Evolutionary conservation across 345 rosid genomes (phyloP).

Genomic region (Boechera retrofracta): DNA sequence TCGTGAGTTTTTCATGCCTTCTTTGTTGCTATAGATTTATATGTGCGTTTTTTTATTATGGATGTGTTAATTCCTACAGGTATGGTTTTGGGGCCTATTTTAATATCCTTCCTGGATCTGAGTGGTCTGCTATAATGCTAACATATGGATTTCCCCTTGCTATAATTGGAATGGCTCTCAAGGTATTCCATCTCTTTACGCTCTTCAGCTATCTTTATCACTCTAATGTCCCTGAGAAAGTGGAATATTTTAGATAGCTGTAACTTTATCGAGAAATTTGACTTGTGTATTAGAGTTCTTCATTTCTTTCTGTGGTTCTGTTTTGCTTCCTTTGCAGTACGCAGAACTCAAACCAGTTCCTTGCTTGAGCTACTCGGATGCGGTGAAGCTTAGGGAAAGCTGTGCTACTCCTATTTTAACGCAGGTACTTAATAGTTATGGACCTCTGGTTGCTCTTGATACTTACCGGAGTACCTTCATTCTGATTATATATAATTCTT

Average conservation of each 20-base stretch:
- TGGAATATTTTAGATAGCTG: background rate
- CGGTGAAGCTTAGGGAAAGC: constrained; percentile 69
- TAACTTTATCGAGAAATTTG: background rate
- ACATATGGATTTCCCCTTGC: constrained; percentile 99
- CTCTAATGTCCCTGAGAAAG: background rate
- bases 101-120: constrained; percentile 92
- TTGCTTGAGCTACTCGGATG: constrained; percentile 84
- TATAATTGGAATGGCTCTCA: constrained; percentile 96
- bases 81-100: constrained; percentile 97
- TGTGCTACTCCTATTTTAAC: constrained; percentile 86
- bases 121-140: constrained; percentile 95
- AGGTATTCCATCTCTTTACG: constrained; percentile 56
- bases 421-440: constrained; percentile 58
- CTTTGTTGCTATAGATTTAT: constrained; percentile 6
- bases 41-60: constrained; percentile 1
- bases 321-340: constrained; percentile 59
- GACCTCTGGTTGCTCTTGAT: background rate
- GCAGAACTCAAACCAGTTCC: constrained; percentile 98
- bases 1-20: constrained; percentile 61
- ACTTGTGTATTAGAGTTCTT: constrained; percentile 3
- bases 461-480: background rate
- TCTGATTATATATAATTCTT: background rate
- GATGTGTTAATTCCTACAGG: constrained; percentile 49
- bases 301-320: background rate
- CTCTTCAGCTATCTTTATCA: background rate